Conservation (phyloP, 768 basidiomycete genomes). For the Nidularia sp. region DNA sequence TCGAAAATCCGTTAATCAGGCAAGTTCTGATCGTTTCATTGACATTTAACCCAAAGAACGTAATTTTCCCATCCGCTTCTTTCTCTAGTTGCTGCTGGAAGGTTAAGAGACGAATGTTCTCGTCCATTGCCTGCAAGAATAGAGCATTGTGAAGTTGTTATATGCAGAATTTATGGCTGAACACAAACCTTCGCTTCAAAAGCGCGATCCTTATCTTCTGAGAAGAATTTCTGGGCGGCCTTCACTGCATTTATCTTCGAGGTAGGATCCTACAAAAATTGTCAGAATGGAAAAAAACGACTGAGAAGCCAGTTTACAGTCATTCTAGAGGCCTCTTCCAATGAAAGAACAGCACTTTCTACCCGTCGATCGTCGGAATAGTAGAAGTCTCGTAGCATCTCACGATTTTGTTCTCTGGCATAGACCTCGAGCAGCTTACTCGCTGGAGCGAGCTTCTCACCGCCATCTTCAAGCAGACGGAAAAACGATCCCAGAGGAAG, state of each 20-base stretch:
- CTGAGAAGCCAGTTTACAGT: conserved; percentile 32
- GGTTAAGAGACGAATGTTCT: conserved; percentile 68
- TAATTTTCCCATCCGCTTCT: conserved; percentile 73
- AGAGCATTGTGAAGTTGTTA: background rate
- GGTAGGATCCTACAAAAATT: conserved; percentile 56
- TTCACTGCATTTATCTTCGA: conserved; percentile 71
- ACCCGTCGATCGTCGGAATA: conserved; percentile 95
- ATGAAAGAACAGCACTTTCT: conserved; percentile 84
- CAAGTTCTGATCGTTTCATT: conserved; percentile 84
- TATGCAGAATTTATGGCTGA: background rate
- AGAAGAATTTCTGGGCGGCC: conserved; percentile 88
- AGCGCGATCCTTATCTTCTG: conserved; percentile 84
- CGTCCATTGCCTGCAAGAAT: conserved; percentile 79
- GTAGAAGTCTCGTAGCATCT: conserved; percentile 93
- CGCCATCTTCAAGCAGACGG: conserved; percentile 89
- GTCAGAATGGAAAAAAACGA: background rate
- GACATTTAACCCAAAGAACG: conserved; percentile 80
- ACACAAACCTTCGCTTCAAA: conserved; percentile 84
- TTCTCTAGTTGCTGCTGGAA: conserved; percentile 87
- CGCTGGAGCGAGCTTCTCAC: conserved; percentile 67
- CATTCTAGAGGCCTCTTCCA: conserved; percentile 77
- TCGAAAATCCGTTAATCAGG: conserved; percentile 73
- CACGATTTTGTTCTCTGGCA: conserved; percentile 83
- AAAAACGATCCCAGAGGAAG: conserved; percentile 90
- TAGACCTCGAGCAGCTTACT: conserved; percentile 84